A percentile compares a stretch with the other conserved stretches of the same genome.
Evolutionary conservation across 2,329 filamentous ascomycete genomes (phyloP).

Genomic region (Cladobotryum mycophilum): DNA sequence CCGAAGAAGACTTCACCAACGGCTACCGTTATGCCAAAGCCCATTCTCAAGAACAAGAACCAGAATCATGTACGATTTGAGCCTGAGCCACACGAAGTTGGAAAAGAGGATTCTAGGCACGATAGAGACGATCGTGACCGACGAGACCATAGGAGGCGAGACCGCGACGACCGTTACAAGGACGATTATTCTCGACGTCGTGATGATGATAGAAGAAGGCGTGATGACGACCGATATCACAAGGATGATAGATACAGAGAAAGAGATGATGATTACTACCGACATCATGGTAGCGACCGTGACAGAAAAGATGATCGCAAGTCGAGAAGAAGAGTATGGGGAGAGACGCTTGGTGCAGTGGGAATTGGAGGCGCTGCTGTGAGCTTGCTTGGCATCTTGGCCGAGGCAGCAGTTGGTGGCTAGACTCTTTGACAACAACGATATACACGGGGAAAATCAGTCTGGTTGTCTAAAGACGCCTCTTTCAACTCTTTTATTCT

Average conservation of each 20-base stretch:
- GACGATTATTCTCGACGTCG: conserved; percentile 13
- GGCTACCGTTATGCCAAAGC: conserved; percentile 41
- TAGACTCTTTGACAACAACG: too few species aligned
- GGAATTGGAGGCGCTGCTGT: conserved; percentile 56
- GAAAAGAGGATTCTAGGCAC: conserved; percentile 16
- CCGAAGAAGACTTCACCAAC: conserved; percentile 30
- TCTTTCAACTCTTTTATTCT: background rate
- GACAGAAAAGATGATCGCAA: conserved; percentile 32
- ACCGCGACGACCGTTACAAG: conserved; percentile 23
- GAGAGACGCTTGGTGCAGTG: conserved; percentile 50
- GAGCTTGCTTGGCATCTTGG: conserved; percentile 51
- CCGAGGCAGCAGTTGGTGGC: conserved; percentile 43
- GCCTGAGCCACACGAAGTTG: conserved; percentile 40
- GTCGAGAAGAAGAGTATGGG: conserved; percentile 41
- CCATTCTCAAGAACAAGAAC: conserved; percentile 57
- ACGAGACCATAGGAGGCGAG: conserved; percentile 19
- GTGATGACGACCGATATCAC: conserved; percentile 1
- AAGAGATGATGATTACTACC: conserved; percentile 13
- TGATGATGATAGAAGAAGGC: conserved; percentile 20
- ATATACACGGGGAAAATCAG: background rate
- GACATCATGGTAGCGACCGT: conserved; percentile 22
- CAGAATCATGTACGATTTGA: conserved; percentile 51
- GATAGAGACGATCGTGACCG: conserved; percentile 28
- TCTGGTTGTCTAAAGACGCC: background rate
- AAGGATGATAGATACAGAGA: conserved; percentile 1